Base-by-base conservation (phyloP, 2,329 filamentous ascomycete genomes). In the Neofusicoccum laricinum region DNA sequence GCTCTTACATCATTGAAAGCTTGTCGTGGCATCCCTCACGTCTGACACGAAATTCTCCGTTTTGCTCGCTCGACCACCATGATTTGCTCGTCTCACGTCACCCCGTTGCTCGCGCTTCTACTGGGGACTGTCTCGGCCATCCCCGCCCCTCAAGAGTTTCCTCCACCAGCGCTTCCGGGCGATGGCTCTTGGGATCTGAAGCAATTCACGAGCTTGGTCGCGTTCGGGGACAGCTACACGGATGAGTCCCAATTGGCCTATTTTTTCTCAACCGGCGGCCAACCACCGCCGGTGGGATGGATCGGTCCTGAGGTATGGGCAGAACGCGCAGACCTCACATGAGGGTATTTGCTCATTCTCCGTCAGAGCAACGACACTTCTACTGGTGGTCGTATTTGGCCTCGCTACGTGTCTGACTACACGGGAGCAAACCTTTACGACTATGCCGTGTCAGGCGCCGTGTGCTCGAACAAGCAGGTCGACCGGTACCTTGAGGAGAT, bases 141-240 rank as follows among this genome's bases (percentile, higher is more conserved):
- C 19, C 61, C 48, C 11, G 49, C 48, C 15, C 55, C 55, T 11
- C 61, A 63, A 45, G 41, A 41, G 8, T 53, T 34, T 21, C 40
- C 53, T 7, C 19, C 58, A 2, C 58, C 59, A 36, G 5, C 61
- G 32, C 40, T 45, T 19, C 6, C 59, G 3, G 38, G 43, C 3
- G 53, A 41, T 21, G 64, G 66, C 5, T 67, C 64, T 50, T 80
- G 79, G 80, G 69, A 72, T 45, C 67, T 82, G 45, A 75, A 76
- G 36, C 78, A 80, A 41, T 87, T 91, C 71, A 81, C 85, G 32
- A 88, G 86, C 57, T 73, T 92, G 41, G 84, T 92, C 43, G 83
- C 87, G 0, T 92, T 93, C 71, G 90, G 90, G 12, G 89, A 92
- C 74, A 91, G 88, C 75, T 93, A 90, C 71, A 91, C 89, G 0